phyloP scores from a whole-genome alignment of 2,329 filamentous ascomycete genomes.

The Aspergillus calidoustus region DNA sequence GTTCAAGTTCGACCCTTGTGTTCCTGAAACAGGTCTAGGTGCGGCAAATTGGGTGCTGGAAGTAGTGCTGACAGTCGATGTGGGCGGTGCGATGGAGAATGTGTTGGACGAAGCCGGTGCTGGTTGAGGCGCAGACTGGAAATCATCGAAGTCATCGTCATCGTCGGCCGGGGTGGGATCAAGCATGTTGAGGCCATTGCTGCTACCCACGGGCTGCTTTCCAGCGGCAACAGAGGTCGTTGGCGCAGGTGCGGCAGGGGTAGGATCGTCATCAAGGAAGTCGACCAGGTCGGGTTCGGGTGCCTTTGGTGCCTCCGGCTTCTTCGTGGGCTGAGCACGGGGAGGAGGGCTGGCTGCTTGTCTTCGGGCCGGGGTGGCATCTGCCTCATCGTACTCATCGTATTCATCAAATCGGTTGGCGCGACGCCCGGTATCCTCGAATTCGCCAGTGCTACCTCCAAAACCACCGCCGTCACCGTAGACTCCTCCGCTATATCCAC shows the following conservation, averaged over 20 bases:
- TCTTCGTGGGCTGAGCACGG: conserved; percentile 56
- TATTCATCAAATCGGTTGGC: conserved; percentile 92
- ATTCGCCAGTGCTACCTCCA: conserved; percentile 75
- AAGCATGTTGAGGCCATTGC: conserved; percentile 55
- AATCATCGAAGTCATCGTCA: conserved; percentile 94
- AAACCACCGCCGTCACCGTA: conserved; percentile 97
- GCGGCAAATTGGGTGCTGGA: conserved; percentile 73
- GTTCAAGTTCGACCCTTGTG: conserved; percentile 78
- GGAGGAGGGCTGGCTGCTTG: conserved; percentile 52
- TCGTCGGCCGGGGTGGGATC: conserved; percentile 62
- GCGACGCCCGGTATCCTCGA: conserved; percentile 65
- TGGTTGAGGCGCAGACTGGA: conserved; percentile 77
- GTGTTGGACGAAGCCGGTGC: conserved; percentile 40
- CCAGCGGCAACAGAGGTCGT: conserved; percentile 48
- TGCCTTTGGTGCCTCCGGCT: conserved; percentile 73
- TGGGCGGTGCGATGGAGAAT: conserved; percentile 49
- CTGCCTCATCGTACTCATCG: conserved; percentile 88
- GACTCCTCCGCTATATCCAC: conserved; percentile 73
- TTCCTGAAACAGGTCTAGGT: conserved; percentile 82
- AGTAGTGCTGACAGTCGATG: conserved; percentile 53
- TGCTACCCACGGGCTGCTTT: conserved; percentile 47
- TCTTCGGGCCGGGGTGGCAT: conserved; percentile 56
- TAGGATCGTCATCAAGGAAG: conserved; percentile 76
- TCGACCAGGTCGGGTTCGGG: conserved; percentile 93
- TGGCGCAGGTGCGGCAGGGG: conserved; percentile 31